These are phyloP conservation scores for Rhizophora mangle DNA, from an alignment of 345 rosid species.

Conservation along the genomic window DNA sequence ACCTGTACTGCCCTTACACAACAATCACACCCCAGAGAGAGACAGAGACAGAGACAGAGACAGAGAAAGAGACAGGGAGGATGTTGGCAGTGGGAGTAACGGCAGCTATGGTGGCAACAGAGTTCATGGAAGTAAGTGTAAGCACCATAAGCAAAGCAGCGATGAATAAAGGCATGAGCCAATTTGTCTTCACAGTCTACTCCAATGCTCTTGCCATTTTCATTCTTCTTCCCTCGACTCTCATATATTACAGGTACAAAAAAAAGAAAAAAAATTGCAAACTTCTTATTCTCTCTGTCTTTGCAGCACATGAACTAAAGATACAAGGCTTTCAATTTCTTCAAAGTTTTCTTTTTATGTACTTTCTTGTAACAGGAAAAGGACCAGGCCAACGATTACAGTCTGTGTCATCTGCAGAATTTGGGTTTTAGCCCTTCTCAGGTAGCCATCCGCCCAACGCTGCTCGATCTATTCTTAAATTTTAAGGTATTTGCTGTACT, in stretches of 20 bases:
- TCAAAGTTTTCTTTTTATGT: not conserved
- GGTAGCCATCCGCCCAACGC: not conserved
- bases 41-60: not conserved
- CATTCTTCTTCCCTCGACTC: slow-evolving; percentile 24
- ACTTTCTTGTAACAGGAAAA: not conserved
- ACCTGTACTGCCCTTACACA: no score
- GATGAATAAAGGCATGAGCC: slow-evolving; percentile 27
- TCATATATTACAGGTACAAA: slow-evolving; percentile 32
- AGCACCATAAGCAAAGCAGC: slow-evolving; percentile 30
- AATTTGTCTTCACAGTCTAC: slow-evolving; percentile 24
- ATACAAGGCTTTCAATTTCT: not conserved
- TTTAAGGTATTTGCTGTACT: no score
- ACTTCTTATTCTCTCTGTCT: no score
- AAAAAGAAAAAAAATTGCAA: not conserved
- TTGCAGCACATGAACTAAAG: not conserved
- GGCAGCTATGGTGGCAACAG: slow-evolving; percentile 20
- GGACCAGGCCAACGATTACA: slow-evolving; percentile 5
- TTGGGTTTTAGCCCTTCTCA: not conserved
- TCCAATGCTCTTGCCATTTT: slow-evolving; percentile 25
- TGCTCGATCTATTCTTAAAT: no score
- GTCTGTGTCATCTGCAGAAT: not conserved
- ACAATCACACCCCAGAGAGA: not conserved
- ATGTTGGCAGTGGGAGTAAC: slow-evolving; percentile 22
- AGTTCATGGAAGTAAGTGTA: slow-evolving; percentile 29
- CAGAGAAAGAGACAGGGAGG: not conserved